Evolutionary conservation across 2,329 filamentous ascomycete species (phyloP), one percentile per base, ranked within the genome.

Genomic region (Moelleriella libera): DNA sequence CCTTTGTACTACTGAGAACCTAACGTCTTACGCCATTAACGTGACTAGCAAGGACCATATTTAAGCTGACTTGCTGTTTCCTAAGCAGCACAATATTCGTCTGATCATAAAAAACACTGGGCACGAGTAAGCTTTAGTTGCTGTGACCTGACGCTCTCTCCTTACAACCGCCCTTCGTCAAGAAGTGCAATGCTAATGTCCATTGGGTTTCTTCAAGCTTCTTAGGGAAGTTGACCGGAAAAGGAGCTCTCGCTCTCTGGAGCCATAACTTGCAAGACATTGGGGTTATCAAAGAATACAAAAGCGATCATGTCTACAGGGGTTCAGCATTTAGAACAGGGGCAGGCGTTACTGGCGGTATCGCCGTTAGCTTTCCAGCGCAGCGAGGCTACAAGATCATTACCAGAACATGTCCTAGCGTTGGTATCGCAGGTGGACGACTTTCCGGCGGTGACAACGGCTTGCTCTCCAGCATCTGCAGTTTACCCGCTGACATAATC

Each of bases 311-410:
- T 10, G 32, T 37, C 32, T 60, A 70, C 56, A 53, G 51, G 2
- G 72, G 73, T 2, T 64, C 65, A 3, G 74, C 72, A 1, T 65
- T 76, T 56, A 77, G 71, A 55, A 60, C 75, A 32, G 74, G 72
- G 6, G 65, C 72, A 6, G 76, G 75, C 48, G 67, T 77, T 28
- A 67, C 72, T 51, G 71, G 67, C 9, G 68, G 61, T 41, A 72
- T 78, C 50, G 58, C 74, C 2, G 75, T 76, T 55, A 66, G 65
- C 40, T 66, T 65, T 43, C 72, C 71, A 4, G 55, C 70, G 21
- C 56, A 64, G 45, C 58, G 68, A 43, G 68, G 67, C 3, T 61
- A 70, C 44, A 67, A 64, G 0, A 64, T 74, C 5, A 67, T 77
- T 12, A 72, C 70, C 30, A 74, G 75, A 7, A 69, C 71, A 30